phyloP scores from a whole-genome alignment of 495 filamentous ascomycete genomes.

The Neurospora sp. region DNA sequence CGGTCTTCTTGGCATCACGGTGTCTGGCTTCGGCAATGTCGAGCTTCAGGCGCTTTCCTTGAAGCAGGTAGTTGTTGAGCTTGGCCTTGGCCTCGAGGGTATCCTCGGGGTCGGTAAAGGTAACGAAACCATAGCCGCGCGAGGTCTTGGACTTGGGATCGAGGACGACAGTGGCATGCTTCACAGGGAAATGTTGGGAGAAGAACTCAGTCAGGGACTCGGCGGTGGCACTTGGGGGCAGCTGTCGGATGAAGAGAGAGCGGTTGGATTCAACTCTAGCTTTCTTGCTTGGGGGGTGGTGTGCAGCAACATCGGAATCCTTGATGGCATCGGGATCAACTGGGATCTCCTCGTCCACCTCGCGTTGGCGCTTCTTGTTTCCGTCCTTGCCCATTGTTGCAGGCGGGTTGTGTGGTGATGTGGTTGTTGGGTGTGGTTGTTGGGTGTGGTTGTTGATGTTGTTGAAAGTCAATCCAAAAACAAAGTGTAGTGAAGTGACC shows the following conservation, averaged over 20 bases:
- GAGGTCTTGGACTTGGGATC: constrained; percentile 75
- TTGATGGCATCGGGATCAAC: constrained; percentile 6
- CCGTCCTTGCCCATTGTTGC: constrained; percentile 24
- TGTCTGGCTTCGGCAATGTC: constrained; percentile 82
- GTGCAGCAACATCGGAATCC: neutral
- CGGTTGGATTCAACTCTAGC: constrained; percentile 40
- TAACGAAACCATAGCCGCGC: constrained; percentile 92
- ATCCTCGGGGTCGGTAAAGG: constrained; percentile 88
- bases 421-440: too few species aligned
- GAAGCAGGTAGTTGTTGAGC: constrained; percentile 60
- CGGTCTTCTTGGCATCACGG: constrained; percentile 47
- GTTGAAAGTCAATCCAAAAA: neutral
- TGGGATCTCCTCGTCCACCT: constrained; percentile 8
- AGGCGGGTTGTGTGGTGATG: neutral
- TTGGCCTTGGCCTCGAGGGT: constrained; percentile 67
- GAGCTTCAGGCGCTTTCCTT: constrained; percentile 71
- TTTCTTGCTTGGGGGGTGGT: constrained; percentile 29
- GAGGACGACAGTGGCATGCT: constrained; percentile 80
- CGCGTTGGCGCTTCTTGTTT: constrained; percentile 27
- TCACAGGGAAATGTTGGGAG: constrained; percentile 86
- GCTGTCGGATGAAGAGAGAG: constrained; percentile 82
- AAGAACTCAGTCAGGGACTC: constrained; percentile 79
- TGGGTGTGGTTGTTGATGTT: too few species aligned
- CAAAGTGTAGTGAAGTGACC: neutral
- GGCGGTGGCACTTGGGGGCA: constrained; percentile 67